Percentiles rank a stretch among this genome's conserved stretches.
These are phyloP conservation scores for Cutaneotrichosporon cavernicola DNA, from an alignment of 1,284 basidiomycete genomes.

Conservation along the genomic window DNA sequence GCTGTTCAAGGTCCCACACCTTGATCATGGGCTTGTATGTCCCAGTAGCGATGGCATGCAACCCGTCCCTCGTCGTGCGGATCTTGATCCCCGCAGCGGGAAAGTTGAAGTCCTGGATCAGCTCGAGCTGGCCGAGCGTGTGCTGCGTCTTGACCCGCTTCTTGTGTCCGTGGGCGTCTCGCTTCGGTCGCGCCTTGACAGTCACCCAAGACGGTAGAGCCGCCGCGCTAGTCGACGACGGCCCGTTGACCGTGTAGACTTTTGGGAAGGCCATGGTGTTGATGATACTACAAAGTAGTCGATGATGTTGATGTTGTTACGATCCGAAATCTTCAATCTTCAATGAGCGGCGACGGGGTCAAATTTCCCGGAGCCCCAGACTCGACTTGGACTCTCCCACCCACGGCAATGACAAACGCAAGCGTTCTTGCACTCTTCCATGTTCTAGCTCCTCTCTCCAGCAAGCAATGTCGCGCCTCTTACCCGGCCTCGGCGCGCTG, in stretches of 20 bases:
- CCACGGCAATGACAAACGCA: not conserved
- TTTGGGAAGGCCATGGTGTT: slow-evolving; percentile 58
- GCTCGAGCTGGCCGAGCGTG: slow-evolving; percentile 62
- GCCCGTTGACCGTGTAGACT: slow-evolving; percentile 87
- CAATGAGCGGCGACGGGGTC: not conserved
- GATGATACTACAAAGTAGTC: not conserved
- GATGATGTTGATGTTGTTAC: not conserved
- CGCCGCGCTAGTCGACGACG: slow-evolving; percentile 74
- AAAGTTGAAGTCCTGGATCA: slow-evolving; percentile 94
- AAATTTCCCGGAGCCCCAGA: not conserved
- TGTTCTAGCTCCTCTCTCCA: no score
- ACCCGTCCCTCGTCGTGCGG: slow-evolving; percentile 86
- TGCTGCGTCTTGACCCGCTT: slow-evolving; percentile 52
- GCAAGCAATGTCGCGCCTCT: slow-evolving; percentile 20
- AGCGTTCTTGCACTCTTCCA: not conserved
- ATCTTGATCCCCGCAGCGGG: slow-evolving; percentile 93
- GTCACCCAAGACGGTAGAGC: slow-evolving; percentile 86
- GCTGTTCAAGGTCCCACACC: slow-evolving; percentile 91
- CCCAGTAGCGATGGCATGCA: slow-evolving; percentile 89
- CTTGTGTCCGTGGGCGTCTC: slow-evolving; percentile 35
- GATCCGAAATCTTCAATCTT: not conserved
- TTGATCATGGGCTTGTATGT: slow-evolving; percentile 98
- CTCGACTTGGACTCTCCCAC: slow-evolving; percentile 16
- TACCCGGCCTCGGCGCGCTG: slow-evolving; percentile 11
- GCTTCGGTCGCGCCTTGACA: slow-evolving; percentile 57